These are phyloP conservation scores for Stipa capillata DNA, from an alignment of 176 grass and related monocot species.

Conservation along the genomic window DNA sequence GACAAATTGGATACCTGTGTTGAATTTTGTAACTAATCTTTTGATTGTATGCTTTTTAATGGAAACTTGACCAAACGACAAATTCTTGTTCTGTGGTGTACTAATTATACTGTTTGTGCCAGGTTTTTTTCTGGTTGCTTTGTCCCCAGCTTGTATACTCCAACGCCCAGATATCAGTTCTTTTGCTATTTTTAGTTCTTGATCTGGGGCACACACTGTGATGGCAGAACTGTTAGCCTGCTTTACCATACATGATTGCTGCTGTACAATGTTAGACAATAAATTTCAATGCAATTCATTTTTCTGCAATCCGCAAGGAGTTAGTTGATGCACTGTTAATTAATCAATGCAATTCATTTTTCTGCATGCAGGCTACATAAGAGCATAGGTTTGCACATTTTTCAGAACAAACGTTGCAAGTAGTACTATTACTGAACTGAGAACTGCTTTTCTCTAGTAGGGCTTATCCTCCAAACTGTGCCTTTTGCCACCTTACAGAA, in stretches of 20 bases:
- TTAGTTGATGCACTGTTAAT: neutral
- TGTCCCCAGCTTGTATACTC: neutral
- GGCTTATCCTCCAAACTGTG: too few relatives aligned
- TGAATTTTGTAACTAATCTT: neutral
- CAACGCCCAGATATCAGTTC: neutral
- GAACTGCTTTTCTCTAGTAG: too few relatives aligned
- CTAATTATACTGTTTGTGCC: neutral
- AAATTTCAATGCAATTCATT: too few relatives aligned
- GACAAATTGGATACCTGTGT: neutral
- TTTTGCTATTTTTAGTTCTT: neutral
- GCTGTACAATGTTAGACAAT: neutral
- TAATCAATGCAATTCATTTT: conserved; percentile 3
- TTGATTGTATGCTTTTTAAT: neutral
- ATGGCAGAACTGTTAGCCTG: neutral
- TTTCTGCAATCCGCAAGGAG: too few relatives aligned
- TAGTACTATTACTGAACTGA: neutral
- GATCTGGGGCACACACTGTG: neutral
- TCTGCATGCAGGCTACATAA: conserved; percentile 10
- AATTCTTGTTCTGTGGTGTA: neutral
- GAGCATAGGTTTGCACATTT: neutral
- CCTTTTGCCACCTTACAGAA: neutral
- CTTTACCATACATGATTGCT: neutral
- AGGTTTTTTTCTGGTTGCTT: neutral
- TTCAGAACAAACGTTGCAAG: neutral
- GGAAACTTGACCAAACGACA: neutral